Conservation (phyloP, 2,329 filamentous ascomycete species). For the Biscogniauxia mediterranea region DNA sequence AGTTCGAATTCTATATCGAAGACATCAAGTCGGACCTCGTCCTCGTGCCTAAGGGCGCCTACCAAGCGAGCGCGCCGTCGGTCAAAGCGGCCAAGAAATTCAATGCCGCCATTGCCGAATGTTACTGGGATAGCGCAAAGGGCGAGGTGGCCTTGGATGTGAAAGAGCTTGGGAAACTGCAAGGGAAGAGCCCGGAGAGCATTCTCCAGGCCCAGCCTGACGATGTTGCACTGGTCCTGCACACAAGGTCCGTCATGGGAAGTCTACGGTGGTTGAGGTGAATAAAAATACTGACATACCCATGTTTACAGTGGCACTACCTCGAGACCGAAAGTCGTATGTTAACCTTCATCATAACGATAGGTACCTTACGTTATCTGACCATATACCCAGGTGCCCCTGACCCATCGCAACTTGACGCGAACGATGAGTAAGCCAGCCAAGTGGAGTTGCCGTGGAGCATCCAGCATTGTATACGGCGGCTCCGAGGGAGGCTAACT, state of each 20-base stretch:
- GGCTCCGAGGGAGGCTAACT: constrained; percentile 3
- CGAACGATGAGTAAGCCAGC: constrained; percentile 67
- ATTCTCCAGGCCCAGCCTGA: constrained; percentile 60
- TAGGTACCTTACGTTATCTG: constrained; percentile 11
- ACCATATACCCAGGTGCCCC: constrained; percentile 55
- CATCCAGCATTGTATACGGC: background rate
- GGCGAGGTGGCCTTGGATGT: constrained; percentile 72
- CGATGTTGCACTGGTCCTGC: constrained; percentile 77
- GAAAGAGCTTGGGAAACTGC: constrained; percentile 70
- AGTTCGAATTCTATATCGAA: constrained; percentile 91
- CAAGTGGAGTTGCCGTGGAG: background rate
- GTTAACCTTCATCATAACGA: constrained; percentile 25
- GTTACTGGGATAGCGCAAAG: constrained; percentile 68
- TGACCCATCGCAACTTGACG: constrained; percentile 78
- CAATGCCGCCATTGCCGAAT: constrained; percentile 81
- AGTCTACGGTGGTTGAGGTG: background rate
- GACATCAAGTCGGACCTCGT: constrained; percentile 79
- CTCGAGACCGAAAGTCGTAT: constrained; percentile 77
- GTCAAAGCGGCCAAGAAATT: constrained; percentile 77
- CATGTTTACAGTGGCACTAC: constrained; percentile 63
- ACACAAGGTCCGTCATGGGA: constrained; percentile 56
- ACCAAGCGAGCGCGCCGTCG: constrained; percentile 63
- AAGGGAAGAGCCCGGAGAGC: constrained; percentile 39
- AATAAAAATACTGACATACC: constrained; percentile 23
- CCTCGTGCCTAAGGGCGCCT: constrained; percentile 71